phyloP scores from a whole-genome alignment of 257 asterid species.

The Solanum rostratum region DNA sequence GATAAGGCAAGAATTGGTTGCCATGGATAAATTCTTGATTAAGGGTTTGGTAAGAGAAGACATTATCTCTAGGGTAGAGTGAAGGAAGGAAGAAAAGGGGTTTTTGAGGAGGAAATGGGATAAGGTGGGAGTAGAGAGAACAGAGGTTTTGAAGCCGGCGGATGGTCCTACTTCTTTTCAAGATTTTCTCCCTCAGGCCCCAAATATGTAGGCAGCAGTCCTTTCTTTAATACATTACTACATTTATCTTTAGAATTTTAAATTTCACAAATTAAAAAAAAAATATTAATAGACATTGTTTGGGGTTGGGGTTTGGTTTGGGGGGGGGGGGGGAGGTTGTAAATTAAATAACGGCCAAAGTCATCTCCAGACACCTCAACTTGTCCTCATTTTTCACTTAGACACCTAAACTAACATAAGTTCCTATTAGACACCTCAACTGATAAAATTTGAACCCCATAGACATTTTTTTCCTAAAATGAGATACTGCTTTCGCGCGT shows the following conservation, averaged over 20 bases:
- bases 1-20: constrained; percentile 41
- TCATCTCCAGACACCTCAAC: too few species aligned
- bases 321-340: too few species aligned
- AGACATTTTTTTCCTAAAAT: too few species aligned
- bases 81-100: background rate
- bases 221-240: background rate
- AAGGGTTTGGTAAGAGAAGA: constrained; percentile 30
- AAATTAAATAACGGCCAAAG: too few species aligned
- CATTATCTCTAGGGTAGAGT: constrained; percentile 24
- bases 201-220: background rate
- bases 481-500: too few species aligned
- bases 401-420: too few species aligned
- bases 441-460: too few species aligned
- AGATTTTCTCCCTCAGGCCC: background rate
- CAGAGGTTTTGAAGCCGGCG: constrained; percentile 13
- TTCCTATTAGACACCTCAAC: too few species aligned
- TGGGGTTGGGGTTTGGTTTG: too few species aligned
- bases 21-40: constrained; percentile 39
- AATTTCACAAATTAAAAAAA: background rate
- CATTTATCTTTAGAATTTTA: background rate
- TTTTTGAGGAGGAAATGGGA: background rate
- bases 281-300: background rate
- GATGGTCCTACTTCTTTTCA: background rate
- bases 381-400: too few species aligned
- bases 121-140: background rate